Base-by-base conservation (phyloP, 495 filamentous ascomycete species). In the Trichoderma orchidacearum region DNA sequence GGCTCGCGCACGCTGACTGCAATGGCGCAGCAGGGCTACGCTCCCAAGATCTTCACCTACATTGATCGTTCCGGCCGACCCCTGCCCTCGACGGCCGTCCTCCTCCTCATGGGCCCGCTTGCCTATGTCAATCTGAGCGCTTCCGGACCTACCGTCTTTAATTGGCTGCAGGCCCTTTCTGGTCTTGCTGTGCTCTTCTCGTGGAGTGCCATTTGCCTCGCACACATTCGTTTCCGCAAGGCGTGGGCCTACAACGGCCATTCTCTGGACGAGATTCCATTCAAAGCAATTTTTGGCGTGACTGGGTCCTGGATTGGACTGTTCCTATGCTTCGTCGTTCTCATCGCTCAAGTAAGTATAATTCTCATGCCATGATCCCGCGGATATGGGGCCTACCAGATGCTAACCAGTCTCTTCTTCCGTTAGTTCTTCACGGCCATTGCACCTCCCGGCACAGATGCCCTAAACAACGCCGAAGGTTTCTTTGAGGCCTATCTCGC, bases 161-260 rank as follows among this genome's bases (percentile, higher is more conserved):
- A 69, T 59, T 90, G 86, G 86, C 78, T 90, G 27, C 78, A 86
- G 18, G 73, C 84, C 5, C 68, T 90, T 23, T 84, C 83, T 3
- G 85, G 82, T 57, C 74, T 89, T 18, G 73, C 77, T 23, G 72
- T 76, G 65, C 78, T 89, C 65, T 88, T 89, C 70, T 77, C 81
- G 51, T 90, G 83, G 82, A 83, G 79, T 9, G 81, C 80, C 51
- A 84, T 88, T 66, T 81, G 80, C 68, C 62, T 86, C 9, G 77
- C 85, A 0, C 86, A 89, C 62, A 87, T 90, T 63, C 81, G 85
- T 28, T 90, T 89, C 80, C 83, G 86, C 23, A 63, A 67, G 17
- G 86, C 75, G 9, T 72, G 69, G 70, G 66, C 67, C 55, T 53
- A 55, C 5, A 70, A 74, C 36, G 83, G 82, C 28, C 79, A 76